These are phyloP conservation scores for Diatrype stigma DNA, from an alignment of 2,329 filamentous ascomycete species.

Conservation along the genomic window DNA sequence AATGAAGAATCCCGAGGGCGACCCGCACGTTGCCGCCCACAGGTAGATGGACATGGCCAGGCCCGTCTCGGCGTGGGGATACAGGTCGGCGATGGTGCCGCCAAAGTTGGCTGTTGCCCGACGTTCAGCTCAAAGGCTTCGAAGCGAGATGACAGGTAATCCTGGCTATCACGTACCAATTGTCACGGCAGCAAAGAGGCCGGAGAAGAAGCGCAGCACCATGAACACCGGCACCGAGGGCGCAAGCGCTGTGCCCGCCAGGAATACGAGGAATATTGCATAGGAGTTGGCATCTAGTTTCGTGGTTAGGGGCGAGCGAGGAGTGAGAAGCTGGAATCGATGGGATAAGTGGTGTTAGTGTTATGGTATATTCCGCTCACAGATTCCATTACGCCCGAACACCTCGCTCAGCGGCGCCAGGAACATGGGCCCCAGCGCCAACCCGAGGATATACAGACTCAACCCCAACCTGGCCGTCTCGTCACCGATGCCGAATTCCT, in stretches of 20 bases:
- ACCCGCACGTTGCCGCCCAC: constrained; percentile 43
- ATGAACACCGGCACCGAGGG: constrained; percentile 37
- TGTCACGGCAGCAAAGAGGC: constrained; percentile 37
- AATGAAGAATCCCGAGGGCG: constrained; percentile 40
- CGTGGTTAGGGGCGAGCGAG: background rate
- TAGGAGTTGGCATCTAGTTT: constrained; percentile 33
- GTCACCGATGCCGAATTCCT: constrained; percentile 35
- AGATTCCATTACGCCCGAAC: constrained; percentile 38
- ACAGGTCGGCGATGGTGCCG: constrained; percentile 41
- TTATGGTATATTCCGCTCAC: background rate
- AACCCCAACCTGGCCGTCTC: constrained; percentile 40
- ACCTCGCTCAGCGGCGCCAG: constrained; percentile 34
- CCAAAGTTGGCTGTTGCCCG: constrained; percentile 31
- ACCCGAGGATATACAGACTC: constrained; percentile 41
- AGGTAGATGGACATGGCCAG: constrained; percentile 31
- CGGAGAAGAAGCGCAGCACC: constrained; percentile 38
- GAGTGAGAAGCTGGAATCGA: background rate
- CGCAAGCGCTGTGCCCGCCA: constrained; percentile 39
- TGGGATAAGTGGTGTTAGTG: no score
- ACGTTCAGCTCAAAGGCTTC: background rate
- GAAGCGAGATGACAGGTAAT: background rate
- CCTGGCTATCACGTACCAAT: constrained; percentile 9
- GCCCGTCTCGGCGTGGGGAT: constrained; percentile 36
- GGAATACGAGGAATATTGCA: constrained; percentile 36
- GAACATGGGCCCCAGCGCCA: constrained; percentile 34